These are phyloP conservation scores for Stramenopiles sp. DNA, from an alignment of 352 stramenopile genomes.

Conservation along the genomic window DNA sequence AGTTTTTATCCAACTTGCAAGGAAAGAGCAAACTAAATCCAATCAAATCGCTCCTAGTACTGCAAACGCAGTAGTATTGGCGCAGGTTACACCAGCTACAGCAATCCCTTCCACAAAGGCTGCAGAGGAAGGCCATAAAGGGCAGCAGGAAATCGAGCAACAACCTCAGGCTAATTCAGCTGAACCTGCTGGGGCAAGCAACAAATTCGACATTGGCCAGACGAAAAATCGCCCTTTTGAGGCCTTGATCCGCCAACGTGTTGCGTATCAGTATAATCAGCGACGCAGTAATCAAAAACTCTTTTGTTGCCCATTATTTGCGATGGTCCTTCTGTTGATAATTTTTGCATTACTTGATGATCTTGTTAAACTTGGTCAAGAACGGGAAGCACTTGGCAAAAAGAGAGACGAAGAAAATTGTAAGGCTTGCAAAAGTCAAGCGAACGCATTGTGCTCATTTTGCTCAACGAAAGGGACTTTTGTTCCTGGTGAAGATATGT, in stretches of 20 bases:
- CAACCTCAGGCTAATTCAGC: too few relatives aligned
- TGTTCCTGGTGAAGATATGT: background rate
- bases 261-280: background rate
- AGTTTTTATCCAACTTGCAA: conserved; percentile 9
- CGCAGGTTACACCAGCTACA: background rate
- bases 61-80: background rate
- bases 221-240: background rate
- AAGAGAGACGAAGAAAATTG: background rate
- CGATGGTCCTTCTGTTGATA: background rate
- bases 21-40: background rate
- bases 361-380: background rate
- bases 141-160: too few relatives aligned
- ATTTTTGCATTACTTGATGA: background rate
- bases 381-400: background rate
- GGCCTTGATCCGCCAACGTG: background rate
- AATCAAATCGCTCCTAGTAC: background rate
- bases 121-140: too few relatives aligned
- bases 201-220: too few relatives aligned
- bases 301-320: background rate
- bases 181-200: too few relatives aligned
- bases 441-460: background rate
- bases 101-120: too few relatives aligned
- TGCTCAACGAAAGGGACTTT: background rate
- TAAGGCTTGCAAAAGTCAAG: background rate
- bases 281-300: background rate